Base-by-base conservation (phyloP, 2,329 filamentous ascomycete species). In the Pseudocercospora fijiensis region DNA sequence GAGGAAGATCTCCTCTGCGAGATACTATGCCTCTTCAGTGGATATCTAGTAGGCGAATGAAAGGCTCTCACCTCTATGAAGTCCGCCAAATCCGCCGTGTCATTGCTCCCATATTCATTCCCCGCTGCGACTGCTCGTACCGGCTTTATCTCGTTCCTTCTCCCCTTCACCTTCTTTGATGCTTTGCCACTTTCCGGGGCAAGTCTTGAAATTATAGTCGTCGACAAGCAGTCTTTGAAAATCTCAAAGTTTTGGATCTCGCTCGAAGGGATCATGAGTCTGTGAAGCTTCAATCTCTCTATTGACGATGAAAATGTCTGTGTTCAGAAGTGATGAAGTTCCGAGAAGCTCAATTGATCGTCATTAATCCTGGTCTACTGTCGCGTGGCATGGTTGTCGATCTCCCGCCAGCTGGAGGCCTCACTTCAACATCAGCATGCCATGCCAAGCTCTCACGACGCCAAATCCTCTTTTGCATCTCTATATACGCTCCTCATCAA, bases 181-280 rank as follows among this genome's bases (percentile, higher is more conserved):
- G 72, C 65, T 58, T 76, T 78, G 60, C 78, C 76, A 61, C 80
- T 77, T 65, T 76, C 66, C 26, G 79, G 72, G 63, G 83, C 77
- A 11, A 88, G 83, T 64, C 83, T 86, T 57, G 86, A 85, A 58
- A 94, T 84, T 11, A 95, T 80, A 0, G 86, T 83, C 16, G 85
- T 85, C 8, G 90, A 90, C 65, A 95, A 80, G 72, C 86, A 90
- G 71, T 95, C 91, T 60, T 89, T 83, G 76, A 95, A 92, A 53
- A 86, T 79, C 58, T 87, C 84, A 74, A 86, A 89, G 71, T 91
- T 91, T 43, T 73, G 68, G 59, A 77, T 71, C 57, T 80, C 77
- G 61, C 80, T 74, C 16, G 73, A 74, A 24, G 72, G 61, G 22
- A 79, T 76, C 75, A 77, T 76, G 11, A 33, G 24, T 22, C 6